A percentile compares a stretch with the other conserved stretches of the same genome.
Evolutionary conservation across 192 early-diverging fungal species (phyloP).

Genomic region (Coemansia sp.): DNA sequence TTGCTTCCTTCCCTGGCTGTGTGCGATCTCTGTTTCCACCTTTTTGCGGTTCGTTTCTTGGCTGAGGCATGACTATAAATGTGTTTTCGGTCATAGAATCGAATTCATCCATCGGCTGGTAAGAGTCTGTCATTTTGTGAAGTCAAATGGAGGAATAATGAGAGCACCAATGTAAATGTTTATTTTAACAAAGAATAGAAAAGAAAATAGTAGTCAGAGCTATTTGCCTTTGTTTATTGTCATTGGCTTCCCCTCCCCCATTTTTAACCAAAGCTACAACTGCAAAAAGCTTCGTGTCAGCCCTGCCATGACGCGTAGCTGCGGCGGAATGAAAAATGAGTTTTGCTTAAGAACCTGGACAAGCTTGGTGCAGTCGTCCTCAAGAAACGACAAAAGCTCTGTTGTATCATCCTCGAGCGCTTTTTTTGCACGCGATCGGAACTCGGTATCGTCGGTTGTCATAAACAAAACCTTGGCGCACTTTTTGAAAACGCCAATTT

Average conservation of each 20-base stretch:
- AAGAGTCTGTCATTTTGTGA: constrained; percentile 33
- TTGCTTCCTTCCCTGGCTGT: constrained; percentile 7
- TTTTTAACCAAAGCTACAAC: background rate
- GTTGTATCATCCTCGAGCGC: constrained; percentile 33
- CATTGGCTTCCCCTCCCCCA: background rate
- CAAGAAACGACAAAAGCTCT: constrained; percentile 40
- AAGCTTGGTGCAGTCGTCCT: constrained; percentile 34
- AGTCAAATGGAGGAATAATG: background rate
- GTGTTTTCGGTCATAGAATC: constrained; percentile 59
- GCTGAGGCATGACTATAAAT: constrained; percentile 48
- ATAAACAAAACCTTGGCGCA: constrained; percentile 42
- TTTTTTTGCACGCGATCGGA: constrained; percentile 25
- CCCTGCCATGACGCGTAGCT: constrained; percentile 37
- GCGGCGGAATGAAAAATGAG: constrained; percentile 30
- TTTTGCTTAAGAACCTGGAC: constrained; percentile 17
- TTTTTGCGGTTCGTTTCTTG: background rate
- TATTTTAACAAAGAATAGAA: background rate
- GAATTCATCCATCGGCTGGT: constrained; percentile 48
- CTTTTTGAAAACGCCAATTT: constrained; percentile 8
- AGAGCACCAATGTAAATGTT: background rate
- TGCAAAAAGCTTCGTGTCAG: constrained; percentile 45
- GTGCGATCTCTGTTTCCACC: background rate
- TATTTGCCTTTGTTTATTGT: too few species aligned
- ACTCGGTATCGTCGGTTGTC: constrained; percentile 1
- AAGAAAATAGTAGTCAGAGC: background rate